Evolutionary conservation across 78 protist species (phyloP).

Genomic region (Monocercomonoides exilis): DNA sequence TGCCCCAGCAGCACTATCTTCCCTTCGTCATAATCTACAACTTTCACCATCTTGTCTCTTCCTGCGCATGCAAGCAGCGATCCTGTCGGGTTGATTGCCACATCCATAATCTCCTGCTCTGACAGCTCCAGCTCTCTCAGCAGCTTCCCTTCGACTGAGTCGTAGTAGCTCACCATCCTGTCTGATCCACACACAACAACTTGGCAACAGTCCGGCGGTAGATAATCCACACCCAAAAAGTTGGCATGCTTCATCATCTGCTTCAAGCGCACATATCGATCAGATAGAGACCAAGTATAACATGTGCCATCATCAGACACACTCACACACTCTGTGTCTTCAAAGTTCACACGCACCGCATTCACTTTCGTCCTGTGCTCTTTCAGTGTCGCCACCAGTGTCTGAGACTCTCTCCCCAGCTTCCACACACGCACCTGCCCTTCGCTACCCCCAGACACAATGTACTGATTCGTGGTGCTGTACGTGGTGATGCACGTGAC

Average conservation of each 20-base stretch:
- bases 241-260: not conserved
- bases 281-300: not conserved
- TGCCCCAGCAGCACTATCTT: not conserved
- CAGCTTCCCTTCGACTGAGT: not conserved
- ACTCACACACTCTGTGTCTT: not conserved
- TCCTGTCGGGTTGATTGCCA: not conserved
- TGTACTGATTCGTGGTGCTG: not conserved
- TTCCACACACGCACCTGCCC: conserved; percentile 8
- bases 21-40: not conserved
- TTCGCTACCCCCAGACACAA: conserved; percentile 7
- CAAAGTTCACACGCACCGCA: not conserved
- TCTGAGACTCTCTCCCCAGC: not conserved
- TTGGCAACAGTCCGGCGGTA: not conserved
- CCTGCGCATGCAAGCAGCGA: not conserved
- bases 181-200: not conserved
- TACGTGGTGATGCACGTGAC: not conserved
- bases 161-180: not conserved
- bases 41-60: not conserved
- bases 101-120: not conserved
- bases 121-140: not conserved
- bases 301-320: not conserved
- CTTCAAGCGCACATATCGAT: not conserved
- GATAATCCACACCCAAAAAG: not conserved
- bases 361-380: not conserved
- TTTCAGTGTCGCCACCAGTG: not conserved